Conservation (phyloP, 352 stramenopile genomes). For the Globisporangium nodosum region DNA sequence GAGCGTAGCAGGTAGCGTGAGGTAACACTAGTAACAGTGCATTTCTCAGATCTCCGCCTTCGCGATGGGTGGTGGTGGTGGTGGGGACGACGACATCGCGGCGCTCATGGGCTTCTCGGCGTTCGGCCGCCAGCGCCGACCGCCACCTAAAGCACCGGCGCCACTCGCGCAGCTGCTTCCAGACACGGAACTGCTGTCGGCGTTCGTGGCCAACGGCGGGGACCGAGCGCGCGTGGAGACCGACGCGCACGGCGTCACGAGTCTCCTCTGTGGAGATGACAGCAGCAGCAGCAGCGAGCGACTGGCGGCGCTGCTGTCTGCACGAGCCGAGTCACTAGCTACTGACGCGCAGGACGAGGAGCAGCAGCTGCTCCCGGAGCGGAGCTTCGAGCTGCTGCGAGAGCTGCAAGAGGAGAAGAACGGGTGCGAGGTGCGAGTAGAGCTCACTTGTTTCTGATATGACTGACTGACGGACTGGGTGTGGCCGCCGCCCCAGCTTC, state of each 20-base stretch:
- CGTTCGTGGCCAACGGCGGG: not conserved
- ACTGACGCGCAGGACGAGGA: not conserved
- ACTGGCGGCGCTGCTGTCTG: conserved; percentile 1
- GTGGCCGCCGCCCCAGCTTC: conserved; percentile 24
- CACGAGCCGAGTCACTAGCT: not conserved
- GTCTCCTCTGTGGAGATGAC: conserved; percentile 16
- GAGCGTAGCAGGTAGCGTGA: not conserved
- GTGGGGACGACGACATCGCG: conserved; percentile 28
- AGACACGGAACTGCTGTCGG: conserved; percentile 26
- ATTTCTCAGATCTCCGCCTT: not conserved
- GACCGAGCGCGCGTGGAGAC: conserved; percentile 8
- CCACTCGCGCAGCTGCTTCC: conserved; percentile 27
- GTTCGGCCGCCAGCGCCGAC: conserved; percentile 32
- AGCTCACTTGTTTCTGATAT: not conserved
- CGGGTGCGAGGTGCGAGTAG: conserved; percentile 3
- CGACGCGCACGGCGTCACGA: conserved; percentile 22
- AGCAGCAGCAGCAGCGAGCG: not conserved
- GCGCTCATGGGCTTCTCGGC: conserved; percentile 54
- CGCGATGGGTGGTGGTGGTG: not conserved
- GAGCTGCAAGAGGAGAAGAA: conserved; percentile 33
- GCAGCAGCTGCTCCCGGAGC: conserved; percentile 9
- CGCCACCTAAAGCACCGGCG: not conserved
- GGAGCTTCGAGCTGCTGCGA: conserved; percentile 17
- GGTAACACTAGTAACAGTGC: not conserved
- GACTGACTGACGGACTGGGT: not conserved